These are phyloP conservation scores for Trametes sp. DNA, from an alignment of 1,284 basidiomycete genomes.

Conservation along the genomic window DNA sequence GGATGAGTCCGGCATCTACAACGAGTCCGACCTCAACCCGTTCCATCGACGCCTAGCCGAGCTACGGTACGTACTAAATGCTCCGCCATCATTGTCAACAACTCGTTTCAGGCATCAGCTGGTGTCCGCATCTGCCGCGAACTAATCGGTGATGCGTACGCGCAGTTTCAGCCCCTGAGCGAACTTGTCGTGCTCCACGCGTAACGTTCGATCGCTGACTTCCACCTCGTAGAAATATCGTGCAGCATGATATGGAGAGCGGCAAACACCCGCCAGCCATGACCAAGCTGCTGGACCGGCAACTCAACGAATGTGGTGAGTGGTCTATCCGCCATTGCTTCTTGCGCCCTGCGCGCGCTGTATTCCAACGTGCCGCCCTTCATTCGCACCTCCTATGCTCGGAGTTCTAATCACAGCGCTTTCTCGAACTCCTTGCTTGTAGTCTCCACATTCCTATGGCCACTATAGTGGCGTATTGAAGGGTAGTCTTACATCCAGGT, in stretches of 20 bases:
- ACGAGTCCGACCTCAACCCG: conserved; percentile 86
- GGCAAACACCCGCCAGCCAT: conserved; percentile 89
- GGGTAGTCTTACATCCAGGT: conserved; percentile 27
- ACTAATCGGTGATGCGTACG: conserved; percentile 2
- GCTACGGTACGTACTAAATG: conserved; percentile 56
- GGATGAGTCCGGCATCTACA: conserved; percentile 94
- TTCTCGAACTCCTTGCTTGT: conserved; percentile 17
- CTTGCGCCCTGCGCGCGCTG: not conserved
- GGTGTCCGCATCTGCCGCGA: conserved; percentile 12
- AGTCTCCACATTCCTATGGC: conserved; percentile 19
- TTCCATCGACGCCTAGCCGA: conserved; percentile 84
- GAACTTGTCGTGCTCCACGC: conserved; percentile 1
- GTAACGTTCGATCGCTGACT: conserved; percentile 8
- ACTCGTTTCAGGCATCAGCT: conserved; percentile 7
- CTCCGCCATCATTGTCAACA: conserved; percentile 2
- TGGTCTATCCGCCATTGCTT: conserved; percentile 32
- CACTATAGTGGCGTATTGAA: conserved; percentile 15
- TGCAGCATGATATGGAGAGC: conserved; percentile 82
- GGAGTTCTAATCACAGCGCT: conserved; percentile 29
- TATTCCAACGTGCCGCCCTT: conserved; percentile 13
- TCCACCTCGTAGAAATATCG: conserved; percentile 58
- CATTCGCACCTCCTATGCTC: conserved; percentile 18
- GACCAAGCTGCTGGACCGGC: conserved; percentile 89
- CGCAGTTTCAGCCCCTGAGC: conserved; percentile 8
- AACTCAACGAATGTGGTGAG: conserved; percentile 92